Conservation (phyloP, 768 basidiomycete genomes). For the Tulasnella sp. region DNA sequence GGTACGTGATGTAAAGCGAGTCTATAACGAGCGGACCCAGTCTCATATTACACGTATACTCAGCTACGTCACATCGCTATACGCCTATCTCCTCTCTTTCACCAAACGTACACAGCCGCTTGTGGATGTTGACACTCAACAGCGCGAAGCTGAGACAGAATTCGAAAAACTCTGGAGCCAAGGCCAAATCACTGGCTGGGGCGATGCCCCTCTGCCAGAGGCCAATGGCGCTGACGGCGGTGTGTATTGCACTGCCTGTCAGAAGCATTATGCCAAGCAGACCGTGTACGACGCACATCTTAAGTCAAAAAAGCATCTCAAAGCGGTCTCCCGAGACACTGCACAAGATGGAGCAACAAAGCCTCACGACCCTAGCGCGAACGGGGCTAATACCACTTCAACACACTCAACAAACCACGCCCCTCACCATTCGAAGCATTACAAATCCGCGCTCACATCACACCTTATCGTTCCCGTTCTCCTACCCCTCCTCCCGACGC, state of each 20-base stretch:
- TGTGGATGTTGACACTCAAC: constrained; percentile 58
- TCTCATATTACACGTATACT: not conserved
- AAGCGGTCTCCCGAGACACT: constrained; percentile 64
- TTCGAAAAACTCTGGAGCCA: constrained; percentile 77
- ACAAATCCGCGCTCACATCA: constrained; percentile 60
- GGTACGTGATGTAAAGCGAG: constrained; percentile 36
- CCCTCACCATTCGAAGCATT: constrained; percentile 37
- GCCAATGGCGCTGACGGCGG: constrained; percentile 45
- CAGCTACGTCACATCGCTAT: constrained; percentile 77
- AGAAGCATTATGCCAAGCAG: constrained; percentile 91
- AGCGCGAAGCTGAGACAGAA: constrained; percentile 50
- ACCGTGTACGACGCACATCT: constrained; percentile 96
- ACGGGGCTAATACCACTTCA: not conserved
- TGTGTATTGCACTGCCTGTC: constrained; percentile 92
- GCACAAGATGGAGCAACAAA: constrained; percentile 15
- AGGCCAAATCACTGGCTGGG: constrained; percentile 70
- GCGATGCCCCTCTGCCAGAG: constrained; percentile 36
- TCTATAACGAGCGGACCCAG: no score
- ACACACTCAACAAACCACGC: not conserved
- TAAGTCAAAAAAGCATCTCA: constrained; percentile 91
- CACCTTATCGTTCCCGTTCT: constrained; percentile 61
- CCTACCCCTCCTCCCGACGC: constrained; percentile 45
- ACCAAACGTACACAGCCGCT: constrained; percentile 76
- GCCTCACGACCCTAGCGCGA: not conserved
- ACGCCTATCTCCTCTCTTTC: constrained; percentile 80